phyloP scores from a whole-genome alignment of 306 rosid species.

The Trichosanthes truncata region DNA sequence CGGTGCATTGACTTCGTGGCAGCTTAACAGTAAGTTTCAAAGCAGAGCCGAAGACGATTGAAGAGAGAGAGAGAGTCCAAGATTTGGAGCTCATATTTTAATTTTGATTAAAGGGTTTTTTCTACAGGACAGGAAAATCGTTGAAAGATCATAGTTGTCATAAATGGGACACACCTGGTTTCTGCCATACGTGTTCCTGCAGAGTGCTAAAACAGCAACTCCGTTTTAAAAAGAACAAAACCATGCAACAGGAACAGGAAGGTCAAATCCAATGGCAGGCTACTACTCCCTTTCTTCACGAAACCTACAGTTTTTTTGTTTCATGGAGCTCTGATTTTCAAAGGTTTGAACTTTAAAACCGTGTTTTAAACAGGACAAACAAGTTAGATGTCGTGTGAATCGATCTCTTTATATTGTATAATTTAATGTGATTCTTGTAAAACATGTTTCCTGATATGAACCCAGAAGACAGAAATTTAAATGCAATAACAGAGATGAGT shows the following conservation, averaged over 20 bases:
- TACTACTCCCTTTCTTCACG: conserved; percentile 2
- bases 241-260: not conserved
- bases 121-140: conserved; percentile 31
- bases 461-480: conserved; percentile 7
- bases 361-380: not conserved
- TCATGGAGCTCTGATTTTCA: not conserved
- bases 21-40: conserved; percentile 17
- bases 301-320: not conserved
- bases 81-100: conserved; percentile 1
- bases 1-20: conserved; percentile 48
- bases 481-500: not conserved
- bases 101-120: not conserved
- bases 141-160: conserved; percentile 35
- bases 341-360: not conserved
- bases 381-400: not conserved
- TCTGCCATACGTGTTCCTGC: not conserved
- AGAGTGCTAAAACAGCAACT: conserved; percentile 1
- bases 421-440: not conserved
- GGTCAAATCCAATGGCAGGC: not conserved
- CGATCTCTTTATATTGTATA: not conserved
- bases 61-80: not conserved
- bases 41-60: not conserved
- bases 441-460: conserved; percentile 5
- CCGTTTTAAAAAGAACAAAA: not conserved
- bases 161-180: conserved; percentile 15